Evolutionary conservation across 2,329 filamentous ascomycete species (phyloP), one percentile per base, ranked within the genome.

Genomic region (Ustulina deusta): DNA sequence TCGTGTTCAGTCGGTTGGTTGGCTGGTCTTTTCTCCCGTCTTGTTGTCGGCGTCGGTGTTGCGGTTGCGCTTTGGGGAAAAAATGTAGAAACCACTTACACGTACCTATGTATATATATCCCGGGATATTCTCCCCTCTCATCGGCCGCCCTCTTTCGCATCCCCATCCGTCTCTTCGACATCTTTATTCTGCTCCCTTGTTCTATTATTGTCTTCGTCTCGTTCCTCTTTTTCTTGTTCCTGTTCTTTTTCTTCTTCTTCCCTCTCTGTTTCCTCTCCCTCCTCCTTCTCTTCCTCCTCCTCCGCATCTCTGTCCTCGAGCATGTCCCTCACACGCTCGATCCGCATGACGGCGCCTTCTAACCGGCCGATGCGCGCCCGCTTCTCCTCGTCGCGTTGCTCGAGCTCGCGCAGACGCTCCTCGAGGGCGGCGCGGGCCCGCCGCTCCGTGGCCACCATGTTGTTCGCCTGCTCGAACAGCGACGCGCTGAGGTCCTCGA

Each of bases 401-500:
- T 94, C 92, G 25, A 96, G 80, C 74, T 89, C 83, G 66, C 83
- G 86, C 7, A 96, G 86, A 44, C 91, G 82, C 77, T 91, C 89
- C 80, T 94, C 91, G 27, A 96, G 83, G 75, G 85, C 87, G 6
- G 91, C 91, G 66, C 91, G 83, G 38, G 90, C 91, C 64, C 88
- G 86, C 49, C 93, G 83, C 83, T 96, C 93, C 20, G 86, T 84
- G 1, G 93, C 92, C 22, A 96, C 93, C 93, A 96, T 96, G 80
- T 94, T 89, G 78, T 96, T 96, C 59, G 93, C 93, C 81, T 94
- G 90, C 81, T 92, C 89, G 78, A 96, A 96, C 61, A 96, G 81
- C 58, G 86, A 87, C 22, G 87, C 90, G 75, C 87, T 92, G 71
- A 96, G 82, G 80, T 96, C 93, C 80, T 95, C 93, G 22, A 95